Conservation (phyloP, 768 basidiomycete species). For the Rossbeevera mucosa region DNA sequence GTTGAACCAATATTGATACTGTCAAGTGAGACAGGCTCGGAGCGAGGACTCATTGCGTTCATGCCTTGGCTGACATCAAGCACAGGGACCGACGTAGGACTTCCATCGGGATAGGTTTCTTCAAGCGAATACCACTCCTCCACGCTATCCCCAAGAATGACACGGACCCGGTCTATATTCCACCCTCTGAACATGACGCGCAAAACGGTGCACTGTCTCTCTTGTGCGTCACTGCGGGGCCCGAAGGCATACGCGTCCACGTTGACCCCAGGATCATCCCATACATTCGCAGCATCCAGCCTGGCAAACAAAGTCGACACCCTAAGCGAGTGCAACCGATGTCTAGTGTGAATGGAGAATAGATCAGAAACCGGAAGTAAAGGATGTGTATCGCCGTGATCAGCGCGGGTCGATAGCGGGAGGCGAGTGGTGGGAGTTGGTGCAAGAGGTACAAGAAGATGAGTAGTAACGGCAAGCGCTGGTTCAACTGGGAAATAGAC, state of each 20-base stretch:
- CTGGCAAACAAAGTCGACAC: conserved; percentile 67
- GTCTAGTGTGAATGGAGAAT: conserved; percentile 46
- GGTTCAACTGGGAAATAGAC: conserved; percentile 52
- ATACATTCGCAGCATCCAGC: conserved; percentile 65
- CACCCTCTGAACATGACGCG: conserved; percentile 73
- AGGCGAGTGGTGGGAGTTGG: conserved; percentile 67
- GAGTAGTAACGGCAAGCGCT: conserved; percentile 49
- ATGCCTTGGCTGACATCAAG: conserved; percentile 3
- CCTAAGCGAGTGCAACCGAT: conserved; percentile 55
- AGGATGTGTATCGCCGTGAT: conserved; percentile 18
- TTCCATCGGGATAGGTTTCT: conserved; percentile 37
- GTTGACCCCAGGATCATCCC: conserved; percentile 47
- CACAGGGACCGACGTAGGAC: neutral
- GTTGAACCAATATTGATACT: conserved; percentile 7
- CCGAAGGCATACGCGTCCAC: conserved; percentile 62
- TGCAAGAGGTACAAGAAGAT: conserved; percentile 70
- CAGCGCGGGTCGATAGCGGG: conserved; percentile 42
- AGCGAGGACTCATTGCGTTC: neutral
- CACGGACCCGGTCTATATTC: conserved; percentile 58
- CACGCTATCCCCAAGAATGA: conserved; percentile 66
- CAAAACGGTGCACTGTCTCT: conserved; percentile 61
- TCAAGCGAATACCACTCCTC: conserved; percentile 74
- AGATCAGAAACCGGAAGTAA: conserved; percentile 55
- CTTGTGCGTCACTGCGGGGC: conserved; percentile 23
- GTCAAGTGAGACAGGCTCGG: conserved; percentile 1